Evolutionary conservation across 1,139 yeast species (phyloP), one percentile per base, ranked within the genome.

Genomic region (Fermentozyma sake): DNA sequence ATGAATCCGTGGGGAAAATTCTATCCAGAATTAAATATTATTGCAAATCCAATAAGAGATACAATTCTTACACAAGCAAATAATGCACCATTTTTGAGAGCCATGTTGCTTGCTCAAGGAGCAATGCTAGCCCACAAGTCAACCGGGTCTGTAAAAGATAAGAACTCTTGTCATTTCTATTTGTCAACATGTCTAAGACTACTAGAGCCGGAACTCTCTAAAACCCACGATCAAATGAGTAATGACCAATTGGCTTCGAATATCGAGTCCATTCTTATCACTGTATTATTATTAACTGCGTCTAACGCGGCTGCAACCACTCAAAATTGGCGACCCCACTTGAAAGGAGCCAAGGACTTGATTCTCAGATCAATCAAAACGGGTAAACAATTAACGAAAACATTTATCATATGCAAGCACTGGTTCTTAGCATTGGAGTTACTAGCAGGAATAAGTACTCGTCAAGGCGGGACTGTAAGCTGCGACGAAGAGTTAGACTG

Each of bases 321-420:
- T 10, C 51, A 40, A 25, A 33, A 41, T 18, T 46, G 50, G 51
- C 26, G 50, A n/a, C 47, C 48, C 2, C 51, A 46, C 30, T 32
- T 46, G 14, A 31, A 38, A 20, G 51, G 51, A 3, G 51, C 50
- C 5, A 43, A 42, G 17, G 46, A 44, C 10, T 36, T 46, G 18
- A 34, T 45, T 7, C 30, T 45, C 13, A 44, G 42, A 24, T 32
- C 43, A 13, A 28, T 35, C 12, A 26, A 27, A 18, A 31, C 27
- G 11, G 30, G 26, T 12, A 21, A 26, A 12, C 31, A 38, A 5
- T 26, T 28, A 9, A 33, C 43, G 3, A 37, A 35, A 12, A 36
- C 41, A 3, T 32, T 46, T 18, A 30, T 46, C 5, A 34, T 45
- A 16, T 45, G 50, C 32, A 44, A 45, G 25, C 32, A 33, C 25